Base-by-base conservation (phyloP, 768 basidiomycete species). In the Neoboletus brunneissimus region DNA sequence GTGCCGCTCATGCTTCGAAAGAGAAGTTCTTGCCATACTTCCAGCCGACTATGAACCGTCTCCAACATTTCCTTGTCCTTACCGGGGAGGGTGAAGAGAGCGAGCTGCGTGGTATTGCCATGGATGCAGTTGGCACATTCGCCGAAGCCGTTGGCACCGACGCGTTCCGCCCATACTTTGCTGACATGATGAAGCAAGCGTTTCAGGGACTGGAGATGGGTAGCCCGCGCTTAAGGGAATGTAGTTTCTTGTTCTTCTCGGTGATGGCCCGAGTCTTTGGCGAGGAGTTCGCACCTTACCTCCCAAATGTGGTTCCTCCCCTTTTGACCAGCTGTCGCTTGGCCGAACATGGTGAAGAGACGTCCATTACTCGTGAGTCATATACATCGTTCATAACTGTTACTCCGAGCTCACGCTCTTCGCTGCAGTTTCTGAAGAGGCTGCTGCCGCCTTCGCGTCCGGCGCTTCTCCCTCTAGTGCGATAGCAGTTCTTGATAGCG, bases 111-210 rank as follows among this genome's bases (percentile, higher is more conserved):
- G 96, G 97, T 37, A 95, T 98, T 67, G 89, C 96, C 12, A 97
- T 97, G 86, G 97, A 98, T 74, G 93, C 97, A n/a, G 87, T 98
- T 57, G 97, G 97, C 51, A 98, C 97, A 0, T 93, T 99, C 64
- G 92, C 97, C 15, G 96, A 98, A 75, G 94, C 96, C 9, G 92
- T 98, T 57, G 96, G 97, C 60, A 84, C 87, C 68, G 95, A 98
- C 15, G 77, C 85, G 29, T 99, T 98, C 87, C 80, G 91, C 34
- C 95, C 94, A 18, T 98, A 89, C 83, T 97, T 96, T 79, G 80
- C 86, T n/a, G 87, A 92, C 55, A 85, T 96, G 82, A 98, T 99
- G 97, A 85, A 86, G 69, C 88, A 91, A 62, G 94, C 95, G 3
- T 94, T 98, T 80, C 82, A 89, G 60, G 94, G 91, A 45, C 83